Conservation (phyloP, 176 grass and related monocot species). For the Eragrostis curvula region DNA sequence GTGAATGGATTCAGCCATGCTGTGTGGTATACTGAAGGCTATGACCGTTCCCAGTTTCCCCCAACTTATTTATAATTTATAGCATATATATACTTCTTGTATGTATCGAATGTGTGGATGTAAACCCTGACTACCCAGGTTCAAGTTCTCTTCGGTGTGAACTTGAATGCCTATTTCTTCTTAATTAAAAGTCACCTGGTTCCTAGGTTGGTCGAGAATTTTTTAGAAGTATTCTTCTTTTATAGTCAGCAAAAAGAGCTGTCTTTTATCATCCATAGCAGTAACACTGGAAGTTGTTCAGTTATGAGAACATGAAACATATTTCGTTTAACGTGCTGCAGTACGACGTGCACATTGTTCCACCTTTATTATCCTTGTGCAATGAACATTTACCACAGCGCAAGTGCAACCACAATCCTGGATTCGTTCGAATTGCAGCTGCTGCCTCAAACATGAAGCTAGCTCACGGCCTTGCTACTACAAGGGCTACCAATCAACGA, state of each 20-base stretch:
- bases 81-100: not conserved
- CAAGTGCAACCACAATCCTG: not conserved
- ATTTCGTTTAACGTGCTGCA: not conserved
- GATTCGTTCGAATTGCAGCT: not conserved
- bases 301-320: not conserved
- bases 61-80: not conserved
- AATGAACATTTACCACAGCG: not conserved
- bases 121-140: too few species aligned
- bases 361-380: not conserved
- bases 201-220: too few species aligned
- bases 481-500: not conserved
- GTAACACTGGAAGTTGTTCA: not conserved
- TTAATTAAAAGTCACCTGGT: too few species aligned
- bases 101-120: not conserved
- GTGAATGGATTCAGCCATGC: not conserved
- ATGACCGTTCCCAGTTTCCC: not conserved
- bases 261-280: not conserved
- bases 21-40: not conserved
- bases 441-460: not conserved
- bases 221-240: not conserved
- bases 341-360: not conserved
- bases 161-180: too few species aligned
- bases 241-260: not conserved
- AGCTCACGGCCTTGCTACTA: not conserved
- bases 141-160: too few species aligned